Percentiles rank a stretch among this genome's conserved stretches.
Evolutionary conservation across 2,329 filamentous ascomycete species (phyloP).

Genomic region (Botrytis tulipae): DNA sequence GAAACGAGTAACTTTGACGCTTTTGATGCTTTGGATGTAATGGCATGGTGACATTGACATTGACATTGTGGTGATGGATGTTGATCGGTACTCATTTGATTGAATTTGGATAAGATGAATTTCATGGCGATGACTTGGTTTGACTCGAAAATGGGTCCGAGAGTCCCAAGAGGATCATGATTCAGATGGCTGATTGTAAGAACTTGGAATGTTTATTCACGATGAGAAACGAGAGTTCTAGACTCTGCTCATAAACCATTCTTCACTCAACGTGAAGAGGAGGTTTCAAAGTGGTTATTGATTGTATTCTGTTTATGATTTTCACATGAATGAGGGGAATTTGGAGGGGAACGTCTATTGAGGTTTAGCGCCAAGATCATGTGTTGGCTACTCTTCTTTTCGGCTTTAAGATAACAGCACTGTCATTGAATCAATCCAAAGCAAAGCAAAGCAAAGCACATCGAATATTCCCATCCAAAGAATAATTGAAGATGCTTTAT

Average conservation of each 20-base stretch:
- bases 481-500: not conserved
- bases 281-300: not conserved
- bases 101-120: not conserved
- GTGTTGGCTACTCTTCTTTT: not conserved
- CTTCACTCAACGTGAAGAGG: not conserved
- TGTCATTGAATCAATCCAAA: not conserved
- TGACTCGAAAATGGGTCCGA: not conserved
- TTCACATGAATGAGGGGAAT: slow-evolving; percentile 2
- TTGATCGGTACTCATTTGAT: not conserved
- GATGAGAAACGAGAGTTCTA: not conserved
- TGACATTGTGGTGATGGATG: not conserved
- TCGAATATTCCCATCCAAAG: not conserved
- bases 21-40: slow-evolving; percentile 1
- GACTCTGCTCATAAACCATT: not conserved
- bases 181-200: not conserved
- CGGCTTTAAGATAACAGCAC: not conserved
- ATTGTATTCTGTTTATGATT: not conserved
- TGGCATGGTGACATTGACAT: not conserved
- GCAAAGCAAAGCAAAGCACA: not conserved
- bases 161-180: not conserved
- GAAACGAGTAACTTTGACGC: not conserved
- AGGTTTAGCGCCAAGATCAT: slow-evolving; percentile 1
- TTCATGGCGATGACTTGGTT: not conserved
- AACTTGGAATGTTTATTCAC: not conserved
- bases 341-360: not conserved